Evolutionary conservation across 2,329 filamentous ascomycete genomes (phyloP).

Genomic region (Penicillium sp.): DNA sequence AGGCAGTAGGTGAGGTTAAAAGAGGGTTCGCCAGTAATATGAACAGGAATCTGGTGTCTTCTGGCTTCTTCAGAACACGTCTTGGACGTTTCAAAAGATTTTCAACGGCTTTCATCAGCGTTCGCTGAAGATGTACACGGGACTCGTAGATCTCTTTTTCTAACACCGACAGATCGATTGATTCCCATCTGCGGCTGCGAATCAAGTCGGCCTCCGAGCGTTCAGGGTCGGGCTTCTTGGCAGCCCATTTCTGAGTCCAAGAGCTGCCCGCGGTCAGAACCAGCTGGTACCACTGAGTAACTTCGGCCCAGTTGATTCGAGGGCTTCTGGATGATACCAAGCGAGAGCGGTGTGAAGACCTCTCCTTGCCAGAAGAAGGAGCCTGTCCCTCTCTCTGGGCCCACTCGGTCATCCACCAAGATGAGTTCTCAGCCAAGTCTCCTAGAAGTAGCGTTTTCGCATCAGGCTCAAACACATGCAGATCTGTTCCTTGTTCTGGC

Average conservation of each 20-base stretch:
- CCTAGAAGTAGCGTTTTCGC: slow-evolving; percentile 72
- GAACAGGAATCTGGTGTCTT: slow-evolving; percentile 73
- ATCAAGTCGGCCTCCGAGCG: slow-evolving; percentile 21
- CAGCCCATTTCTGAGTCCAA: slow-evolving; percentile 63
- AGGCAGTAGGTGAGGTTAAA: slow-evolving; percentile 52
- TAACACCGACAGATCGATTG: slow-evolving; percentile 47
- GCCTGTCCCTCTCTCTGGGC: slow-evolving; percentile 33
- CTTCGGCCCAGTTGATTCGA: slow-evolving; percentile 70
- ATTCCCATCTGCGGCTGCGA: slow-evolving; percentile 36
- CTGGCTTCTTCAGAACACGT: slow-evolving; percentile 63
- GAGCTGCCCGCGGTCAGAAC: slow-evolving; percentile 65
- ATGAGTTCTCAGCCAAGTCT: slow-evolving; percentile 75
- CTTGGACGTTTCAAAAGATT: slow-evolving; percentile 76
- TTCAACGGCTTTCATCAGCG: slow-evolving; percentile 75
- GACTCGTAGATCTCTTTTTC: slow-evolving; percentile 58
- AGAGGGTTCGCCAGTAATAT: slow-evolving; percentile 78
- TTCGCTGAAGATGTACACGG: slow-evolving; percentile 66
- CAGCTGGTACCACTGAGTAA: slow-evolving; percentile 71
- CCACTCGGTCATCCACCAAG: slow-evolving; percentile 72
- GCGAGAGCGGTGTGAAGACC: slow-evolving; percentile 27
- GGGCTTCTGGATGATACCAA: slow-evolving; percentile 60
- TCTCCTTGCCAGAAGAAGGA: slow-evolving; percentile 35
- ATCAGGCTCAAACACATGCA: slow-evolving; percentile 62
- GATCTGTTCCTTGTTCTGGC: slow-evolving; percentile 29
- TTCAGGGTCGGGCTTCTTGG: slow-evolving; percentile 44